Conservation (phyloP, 2,329 filamentous ascomycete genomes). For the Akanthomyces lecanii region DNA sequence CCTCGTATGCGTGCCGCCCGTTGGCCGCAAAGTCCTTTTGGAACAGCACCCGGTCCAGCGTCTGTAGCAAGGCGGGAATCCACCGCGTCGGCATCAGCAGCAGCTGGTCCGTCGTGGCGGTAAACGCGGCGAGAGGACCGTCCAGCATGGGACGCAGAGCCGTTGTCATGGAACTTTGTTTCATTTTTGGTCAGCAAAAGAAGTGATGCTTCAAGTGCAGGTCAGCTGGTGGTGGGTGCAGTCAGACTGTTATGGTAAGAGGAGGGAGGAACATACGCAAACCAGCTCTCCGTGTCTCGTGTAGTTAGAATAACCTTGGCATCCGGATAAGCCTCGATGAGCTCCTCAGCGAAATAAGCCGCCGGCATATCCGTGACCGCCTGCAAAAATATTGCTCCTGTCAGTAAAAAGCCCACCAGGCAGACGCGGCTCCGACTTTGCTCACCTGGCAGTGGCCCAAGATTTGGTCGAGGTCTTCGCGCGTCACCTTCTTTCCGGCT, state of each 20-base stretch:
- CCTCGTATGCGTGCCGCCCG: slow-evolving; percentile 5
- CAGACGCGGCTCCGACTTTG: not conserved
- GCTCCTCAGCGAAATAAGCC: slow-evolving; percentile 8
- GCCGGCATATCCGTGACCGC: slow-evolving; percentile 12
- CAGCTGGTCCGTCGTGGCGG: not conserved
- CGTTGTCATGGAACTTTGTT: not conserved
- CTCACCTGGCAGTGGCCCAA: slow-evolving; percentile 10
- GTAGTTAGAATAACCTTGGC: slow-evolving; percentile 11
- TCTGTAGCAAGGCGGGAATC: not conserved
- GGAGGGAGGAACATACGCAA: not conserved
- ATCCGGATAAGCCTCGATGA: slow-evolving; percentile 11
- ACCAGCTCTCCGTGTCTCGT: slow-evolving; percentile 11
- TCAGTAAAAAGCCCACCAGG: not conserved
- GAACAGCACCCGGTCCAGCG: not conserved
- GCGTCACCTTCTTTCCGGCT: not conserved
- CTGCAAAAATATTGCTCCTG: not conserved
- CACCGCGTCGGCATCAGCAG: slow-evolving; percentile 11
- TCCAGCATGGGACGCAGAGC: not conserved
- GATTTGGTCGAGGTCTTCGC: slow-evolving; percentile 7
- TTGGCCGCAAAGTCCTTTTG: not conserved
- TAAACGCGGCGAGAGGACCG: not conserved
- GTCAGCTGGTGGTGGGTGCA: not conserved
- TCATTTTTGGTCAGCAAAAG: not conserved
- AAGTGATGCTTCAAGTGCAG: no score
- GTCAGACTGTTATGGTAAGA: not conserved